phyloP scores from a whole-genome alignment of 306 rosid species.

The Morella rubra region DNA sequence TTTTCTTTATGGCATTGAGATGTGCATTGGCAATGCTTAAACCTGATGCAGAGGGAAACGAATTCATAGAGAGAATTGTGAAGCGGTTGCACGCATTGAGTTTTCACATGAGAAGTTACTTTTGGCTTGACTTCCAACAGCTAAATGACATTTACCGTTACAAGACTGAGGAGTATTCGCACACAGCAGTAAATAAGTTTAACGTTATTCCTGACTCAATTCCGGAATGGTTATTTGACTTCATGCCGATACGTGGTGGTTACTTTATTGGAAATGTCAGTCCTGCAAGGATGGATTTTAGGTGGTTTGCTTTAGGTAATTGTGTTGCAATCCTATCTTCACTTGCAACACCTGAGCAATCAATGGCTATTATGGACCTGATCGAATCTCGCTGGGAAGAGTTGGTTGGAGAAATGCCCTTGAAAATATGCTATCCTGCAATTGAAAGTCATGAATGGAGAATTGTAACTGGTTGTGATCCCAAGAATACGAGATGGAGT shows the following conservation, averaged over 20 bases:
- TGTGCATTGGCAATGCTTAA: slow-evolving; percentile 74
- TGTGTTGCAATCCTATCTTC: slow-evolving; percentile 86
- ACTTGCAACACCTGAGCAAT: slow-evolving; percentile 88
- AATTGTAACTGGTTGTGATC: slow-evolving; percentile 89
- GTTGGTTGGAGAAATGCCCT: slow-evolving; percentile 91
- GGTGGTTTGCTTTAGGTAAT: slow-evolving; percentile 90
- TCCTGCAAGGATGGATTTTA: slow-evolving; percentile 96
- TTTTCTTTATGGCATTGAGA: slow-evolving; percentile 87
- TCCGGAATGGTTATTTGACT: slow-evolving; percentile 90
- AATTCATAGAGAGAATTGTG: slow-evolving; percentile 72
- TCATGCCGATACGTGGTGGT: slow-evolving; percentile 90
- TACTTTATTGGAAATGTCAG: slow-evolving; percentile 91
- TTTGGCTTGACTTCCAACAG: slow-evolving; percentile 93
- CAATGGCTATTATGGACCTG: slow-evolving; percentile 91
- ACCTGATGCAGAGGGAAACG: slow-evolving; percentile 79
- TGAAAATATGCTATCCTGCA: slow-evolving; percentile 83
- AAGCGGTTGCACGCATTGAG: slow-evolving; percentile 90
- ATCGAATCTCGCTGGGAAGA: slow-evolving; percentile 95
- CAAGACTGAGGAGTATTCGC: slow-evolving; percentile 93
- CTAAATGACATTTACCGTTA: slow-evolving; percentile 88
- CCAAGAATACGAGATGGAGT: slow-evolving; percentile 96
- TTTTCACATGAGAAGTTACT: slow-evolving; percentile 84
- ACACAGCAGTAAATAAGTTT: slow-evolving; percentile 92
- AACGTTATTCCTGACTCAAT: slow-evolving; percentile 94
- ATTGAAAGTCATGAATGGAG: slow-evolving; percentile 91